These are phyloP conservation scores for Epichloe bromicola DNA, from an alignment of 2,329 filamentous ascomycete species.

Conservation along the genomic window DNA sequence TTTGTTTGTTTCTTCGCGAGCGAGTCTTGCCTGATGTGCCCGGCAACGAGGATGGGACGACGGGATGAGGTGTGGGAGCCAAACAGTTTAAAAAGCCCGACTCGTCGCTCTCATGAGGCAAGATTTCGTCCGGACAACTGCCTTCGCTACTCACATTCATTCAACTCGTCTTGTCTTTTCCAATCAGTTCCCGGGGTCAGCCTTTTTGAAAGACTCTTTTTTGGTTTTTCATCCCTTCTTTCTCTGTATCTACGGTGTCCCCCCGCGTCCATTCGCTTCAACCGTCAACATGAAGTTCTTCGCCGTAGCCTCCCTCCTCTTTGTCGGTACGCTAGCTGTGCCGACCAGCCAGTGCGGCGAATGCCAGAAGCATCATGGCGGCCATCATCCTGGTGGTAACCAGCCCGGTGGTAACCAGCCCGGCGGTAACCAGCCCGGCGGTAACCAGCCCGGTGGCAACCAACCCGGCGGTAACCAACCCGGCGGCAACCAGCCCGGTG, in stretches of 20 bases:
- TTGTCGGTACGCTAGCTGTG: slow-evolving; percentile 9
- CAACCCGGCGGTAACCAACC: background rate
- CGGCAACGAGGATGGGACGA: background rate
- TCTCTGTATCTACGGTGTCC: background rate
- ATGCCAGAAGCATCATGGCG: background rate
- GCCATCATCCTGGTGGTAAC: background rate
- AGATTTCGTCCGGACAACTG: background rate
- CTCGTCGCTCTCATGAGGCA: background rate
- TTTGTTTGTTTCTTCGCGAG: background rate
- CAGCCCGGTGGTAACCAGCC: background rate
- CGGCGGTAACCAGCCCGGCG: background rate
- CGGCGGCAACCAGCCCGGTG: background rate
- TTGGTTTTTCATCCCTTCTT: background rate
- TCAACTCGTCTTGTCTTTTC: background rate
- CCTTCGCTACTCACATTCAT: background rate
- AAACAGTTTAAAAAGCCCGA: background rate
- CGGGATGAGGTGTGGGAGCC: background rate
- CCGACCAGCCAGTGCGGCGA: slow-evolving; percentile 3
- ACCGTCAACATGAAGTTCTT: slow-evolving; percentile 9
- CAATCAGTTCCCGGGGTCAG: background rate
- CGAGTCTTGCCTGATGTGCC: background rate
- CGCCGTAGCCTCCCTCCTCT: slow-evolving; percentile 6
- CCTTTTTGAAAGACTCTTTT: background rate
- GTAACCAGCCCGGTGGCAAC: background rate
- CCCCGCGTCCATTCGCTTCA: background rate